These are phyloP conservation scores for Thalassiosira allenii DNA, from an alignment of 352 stramenopile genomes.

Conservation along the genomic window DNA sequence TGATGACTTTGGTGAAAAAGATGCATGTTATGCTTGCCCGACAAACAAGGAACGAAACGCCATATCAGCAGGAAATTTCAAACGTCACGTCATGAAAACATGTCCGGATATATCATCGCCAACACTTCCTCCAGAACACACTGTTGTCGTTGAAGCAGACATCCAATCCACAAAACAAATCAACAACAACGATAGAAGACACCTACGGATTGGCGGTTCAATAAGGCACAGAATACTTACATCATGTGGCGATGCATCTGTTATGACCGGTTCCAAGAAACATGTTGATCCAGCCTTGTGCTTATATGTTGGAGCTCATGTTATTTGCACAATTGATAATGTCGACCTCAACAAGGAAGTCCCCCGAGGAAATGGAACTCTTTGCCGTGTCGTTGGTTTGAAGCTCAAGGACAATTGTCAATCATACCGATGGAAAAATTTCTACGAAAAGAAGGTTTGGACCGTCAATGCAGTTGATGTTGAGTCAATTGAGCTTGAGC, in stretches of 20 bases:
- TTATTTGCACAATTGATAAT: slow-evolving; percentile 14
- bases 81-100: slow-evolving; percentile 9
- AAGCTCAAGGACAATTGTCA: slow-evolving; percentile 5
- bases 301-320: slow-evolving; percentile 8
- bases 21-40: slow-evolving; percentile 17
- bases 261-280: background rate
- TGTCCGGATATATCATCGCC: background rate
- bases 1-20: background rate
- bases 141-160: background rate
- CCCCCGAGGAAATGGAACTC: slow-evolving; percentile 4
- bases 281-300: background rate
- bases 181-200: background rate
- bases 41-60: slow-evolving; percentile 28
- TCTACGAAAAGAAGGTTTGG: slow-evolving; percentile 12
- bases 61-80: slow-evolving; percentile 18
- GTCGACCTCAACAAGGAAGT: slow-evolving; percentile 1
- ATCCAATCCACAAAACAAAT: background rate
- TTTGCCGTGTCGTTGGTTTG: background rate
- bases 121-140: background rate
- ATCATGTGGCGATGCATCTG: background rate
- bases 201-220: background rate
- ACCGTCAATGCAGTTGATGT: slow-evolving; percentile 15
- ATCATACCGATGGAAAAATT: slow-evolving; percentile 10
- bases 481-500: slow-evolving; percentile 22
- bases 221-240: background rate